Base-by-base conservation (phyloP, 1,284 basidiomycete genomes). In the Apiotrichum akiyoshidainum region DNA sequence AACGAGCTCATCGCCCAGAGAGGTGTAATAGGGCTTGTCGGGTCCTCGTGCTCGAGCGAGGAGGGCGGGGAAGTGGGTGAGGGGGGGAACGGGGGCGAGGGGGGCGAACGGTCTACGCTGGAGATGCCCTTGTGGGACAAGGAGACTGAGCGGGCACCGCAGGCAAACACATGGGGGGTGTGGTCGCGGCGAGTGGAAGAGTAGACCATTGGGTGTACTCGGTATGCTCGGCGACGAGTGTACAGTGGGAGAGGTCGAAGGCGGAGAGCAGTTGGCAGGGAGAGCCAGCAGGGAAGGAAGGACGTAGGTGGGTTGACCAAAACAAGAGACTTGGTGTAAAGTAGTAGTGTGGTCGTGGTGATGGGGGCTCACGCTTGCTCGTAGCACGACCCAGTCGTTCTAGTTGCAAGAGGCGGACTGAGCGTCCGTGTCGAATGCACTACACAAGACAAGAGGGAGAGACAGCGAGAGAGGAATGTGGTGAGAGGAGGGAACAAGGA, bases 1-100 rank as follows among this genome's bases (percentile, higher is more conserved):
- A 41, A 52, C 39, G 50, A 42, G 40, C 26, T 14, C 50, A 41
- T 42, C 5, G 22, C 41, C 40, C 50, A 52, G 10, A 52, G 40
- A 6, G 50, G 50, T 6, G 50, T 52, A n/a, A 52, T n/a, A 7
- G 39, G 50, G 21, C 48, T 50, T 11, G 17, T 19, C 12, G 37
- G 48, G 21, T 50, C 48, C 11, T 50, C 48, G 35, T 39, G 37
- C 9, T 11, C 17, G 12, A 50, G 46, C 13, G 33, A 19, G 19
- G 33, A 33, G 16, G 13, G 7, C 7, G 37, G 37, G 14, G 37
- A 37, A 13, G 10, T 11, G 11, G 37, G 37, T 11, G 37, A 21
- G 19, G 21, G 19, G 5, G 45, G 22, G 5, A 12, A 19, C n/a
- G 19, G n/a, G 16, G n/a, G 34, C 34, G 21, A 21, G 12, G 37